Conservation (phyloP, 2,329 filamentous ascomycete genomes). For the Coniochaeta sp. region DNA sequence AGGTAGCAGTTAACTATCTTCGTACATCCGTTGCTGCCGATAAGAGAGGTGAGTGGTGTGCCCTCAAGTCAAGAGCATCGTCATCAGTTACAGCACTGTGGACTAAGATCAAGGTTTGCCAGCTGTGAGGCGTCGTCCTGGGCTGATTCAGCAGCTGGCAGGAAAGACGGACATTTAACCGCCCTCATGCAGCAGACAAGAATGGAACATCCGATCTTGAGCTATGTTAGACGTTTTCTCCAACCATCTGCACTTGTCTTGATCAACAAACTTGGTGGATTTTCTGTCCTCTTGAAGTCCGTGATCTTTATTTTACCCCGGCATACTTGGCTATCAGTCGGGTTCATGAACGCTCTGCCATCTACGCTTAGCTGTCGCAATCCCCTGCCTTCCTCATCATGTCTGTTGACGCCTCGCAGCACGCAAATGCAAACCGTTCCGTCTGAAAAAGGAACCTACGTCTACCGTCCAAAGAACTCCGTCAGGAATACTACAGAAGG, state of each 20-base stretch:
- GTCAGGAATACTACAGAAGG: not conserved
- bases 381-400: not conserved
- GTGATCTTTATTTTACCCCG: too few relatives aligned
- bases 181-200: not conserved
- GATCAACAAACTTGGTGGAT: too few relatives aligned
- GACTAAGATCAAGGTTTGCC: not conserved
- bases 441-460: not conserved
- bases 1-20: not conserved
- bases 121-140: not conserved
- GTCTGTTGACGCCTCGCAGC: not conserved
- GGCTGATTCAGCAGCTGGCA: not conserved
- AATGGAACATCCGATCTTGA: too few relatives aligned
- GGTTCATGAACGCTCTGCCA: not conserved
- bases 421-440: not conserved
- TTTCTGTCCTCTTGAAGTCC: too few relatives aligned
- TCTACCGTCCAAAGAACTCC: not conserved
- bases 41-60: not conserved
- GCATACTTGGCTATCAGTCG: too few relatives aligned
- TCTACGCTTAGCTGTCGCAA: not conserved
- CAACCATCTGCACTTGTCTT: too few relatives aligned
- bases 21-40: not conserved
- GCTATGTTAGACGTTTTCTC: too few relatives aligned
- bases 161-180: not conserved
- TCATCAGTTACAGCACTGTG: not conserved
- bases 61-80: not conserved